Evolutionary conservation across 1,139 yeast genomes (phyloP).

Genomic region (Yamadazyma atlantica): DNA sequence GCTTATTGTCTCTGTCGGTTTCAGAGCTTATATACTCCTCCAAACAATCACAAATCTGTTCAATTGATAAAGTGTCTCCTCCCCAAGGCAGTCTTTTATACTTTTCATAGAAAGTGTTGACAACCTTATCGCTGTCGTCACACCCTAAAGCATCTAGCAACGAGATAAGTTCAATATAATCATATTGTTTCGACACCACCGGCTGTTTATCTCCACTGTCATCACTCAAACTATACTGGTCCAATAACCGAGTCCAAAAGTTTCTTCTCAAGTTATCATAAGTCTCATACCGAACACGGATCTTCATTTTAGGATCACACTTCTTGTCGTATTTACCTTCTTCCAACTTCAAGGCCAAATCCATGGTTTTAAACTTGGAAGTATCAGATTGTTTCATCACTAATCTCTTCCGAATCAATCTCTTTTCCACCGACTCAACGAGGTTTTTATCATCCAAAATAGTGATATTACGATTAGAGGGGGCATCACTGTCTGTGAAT

Average conservation of each 20-base stretch:
- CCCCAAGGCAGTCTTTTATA: conserved; percentile 49
- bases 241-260: conserved; percentile 67
- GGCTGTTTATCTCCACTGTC: conserved; percentile 22
- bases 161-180: conserved; percentile 55
- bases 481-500: conserved; percentile 16
- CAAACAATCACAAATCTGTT: conserved; percentile 61
- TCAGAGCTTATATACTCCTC: conserved; percentile 30
- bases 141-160: conserved; percentile 67
- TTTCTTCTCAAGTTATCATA: conserved; percentile 64
- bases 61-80: conserved; percentile 54
- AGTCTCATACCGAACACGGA: conserved; percentile 67
- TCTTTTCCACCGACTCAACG: conserved; percentile 29
- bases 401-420: conserved; percentile 26
- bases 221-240: conserved; percentile 43
- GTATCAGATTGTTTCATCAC: conserved; percentile 36
- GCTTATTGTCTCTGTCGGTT: conserved; percentile 31
- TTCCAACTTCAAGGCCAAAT: conserved; percentile 34
- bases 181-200: conserved; percentile 28
- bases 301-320: conserved; percentile 53
- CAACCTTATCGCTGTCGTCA: conserved; percentile 47
- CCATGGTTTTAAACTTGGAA: conserved; percentile 43
- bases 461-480: conserved; percentile 12
- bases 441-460: conserved; percentile 31
- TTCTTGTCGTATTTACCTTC: conserved; percentile 35
- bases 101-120: conserved; percentile 43